Percentiles rank a stretch among this genome's conserved stretches.
Evolutionary conservation across 805 yeast species (phyloP).

Genomic region (Metschnikowia vanudenii): DNA sequence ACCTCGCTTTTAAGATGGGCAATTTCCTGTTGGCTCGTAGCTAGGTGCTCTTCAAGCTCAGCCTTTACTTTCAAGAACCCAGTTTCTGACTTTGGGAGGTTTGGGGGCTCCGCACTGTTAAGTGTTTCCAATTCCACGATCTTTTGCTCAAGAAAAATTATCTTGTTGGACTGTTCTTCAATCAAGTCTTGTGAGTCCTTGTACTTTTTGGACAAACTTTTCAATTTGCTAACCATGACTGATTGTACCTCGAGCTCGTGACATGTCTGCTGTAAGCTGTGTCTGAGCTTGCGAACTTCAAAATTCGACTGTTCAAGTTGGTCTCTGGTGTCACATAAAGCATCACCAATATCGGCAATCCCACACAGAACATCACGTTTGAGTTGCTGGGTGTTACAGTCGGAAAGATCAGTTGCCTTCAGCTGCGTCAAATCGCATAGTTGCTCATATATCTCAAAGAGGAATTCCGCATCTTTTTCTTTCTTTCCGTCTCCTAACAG

Average conservation of each 20-base stretch:
- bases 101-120: not conserved
- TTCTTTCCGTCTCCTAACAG: conserved; percentile 7
- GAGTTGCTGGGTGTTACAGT: conserved; percentile 1
- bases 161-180: not conserved
- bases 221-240: not conserved
- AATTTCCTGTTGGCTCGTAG: not conserved
- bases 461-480: not conserved
- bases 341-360: conserved; percentile 9
- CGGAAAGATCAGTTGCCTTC: conserved; percentile 1
- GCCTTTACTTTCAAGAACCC: not conserved
- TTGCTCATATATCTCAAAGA: conserved; percentile 9
- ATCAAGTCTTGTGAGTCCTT: not conserved
- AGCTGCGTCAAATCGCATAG: conserved; percentile 4
- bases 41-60: not conserved
- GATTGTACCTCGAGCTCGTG: conserved; percentile 3
- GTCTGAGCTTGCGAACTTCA: conserved; percentile 4
- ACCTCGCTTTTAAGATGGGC: not conserved
- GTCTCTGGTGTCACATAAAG: not conserved
- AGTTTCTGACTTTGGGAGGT: not conserved
- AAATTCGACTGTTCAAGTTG: conserved; percentile 4
- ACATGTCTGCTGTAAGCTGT: conserved; percentile 4
- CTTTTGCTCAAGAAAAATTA: not conserved
- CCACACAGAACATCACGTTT: conserved; percentile 8
- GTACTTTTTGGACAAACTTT: not conserved
- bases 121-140: not conserved